Conservation (phyloP, 441 rosid species). For the Erysimum pusillum region DNA sequence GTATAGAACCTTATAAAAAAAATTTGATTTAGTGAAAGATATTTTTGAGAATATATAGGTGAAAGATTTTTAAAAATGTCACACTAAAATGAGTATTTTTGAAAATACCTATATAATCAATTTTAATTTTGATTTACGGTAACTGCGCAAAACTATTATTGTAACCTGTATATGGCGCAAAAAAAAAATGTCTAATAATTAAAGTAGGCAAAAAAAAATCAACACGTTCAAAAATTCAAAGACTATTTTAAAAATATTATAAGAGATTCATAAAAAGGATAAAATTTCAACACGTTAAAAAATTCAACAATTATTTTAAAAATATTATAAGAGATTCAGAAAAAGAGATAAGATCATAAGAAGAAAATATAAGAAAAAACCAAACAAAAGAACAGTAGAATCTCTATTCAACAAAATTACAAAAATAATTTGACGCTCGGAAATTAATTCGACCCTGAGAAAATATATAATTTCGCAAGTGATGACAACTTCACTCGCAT, state of each 20-base stretch:
- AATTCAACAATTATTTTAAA: background rate
- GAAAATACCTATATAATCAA: background rate
- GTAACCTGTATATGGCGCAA: background rate
- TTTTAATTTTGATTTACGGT: background rate
- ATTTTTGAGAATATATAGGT: too few relatives aligned
- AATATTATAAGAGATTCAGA: background rate
- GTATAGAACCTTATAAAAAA: too few relatives aligned
- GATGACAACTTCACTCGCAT: slow-evolving; percentile 24
- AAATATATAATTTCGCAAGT: slow-evolving; percentile 14
- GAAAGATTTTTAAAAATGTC: too few relatives aligned
- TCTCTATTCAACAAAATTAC: slow-evolving; percentile 35
- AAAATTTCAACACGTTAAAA: background rate
- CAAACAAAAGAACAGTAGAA: slow-evolving; percentile 33
- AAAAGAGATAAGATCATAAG: slow-evolving; percentile 18
- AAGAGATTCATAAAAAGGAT: slow-evolving; percentile 9
- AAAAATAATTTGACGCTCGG: slow-evolving; percentile 37
- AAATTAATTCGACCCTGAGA: background rate
- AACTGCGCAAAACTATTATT: background rate
- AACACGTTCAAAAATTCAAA: background rate
- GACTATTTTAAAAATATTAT: background rate
- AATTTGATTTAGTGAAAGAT: too few relatives aligned
- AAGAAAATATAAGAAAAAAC: slow-evolving; percentile 2
- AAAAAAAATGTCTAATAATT: slow-evolving; percentile 3
- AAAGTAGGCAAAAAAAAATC: background rate
- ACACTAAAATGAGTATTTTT: too few relatives aligned